Evolutionary conservation across 345 rosid genomes (phyloP), one percentile per base, ranked within the genome.

Genomic region (Erodium maritimum): DNA sequence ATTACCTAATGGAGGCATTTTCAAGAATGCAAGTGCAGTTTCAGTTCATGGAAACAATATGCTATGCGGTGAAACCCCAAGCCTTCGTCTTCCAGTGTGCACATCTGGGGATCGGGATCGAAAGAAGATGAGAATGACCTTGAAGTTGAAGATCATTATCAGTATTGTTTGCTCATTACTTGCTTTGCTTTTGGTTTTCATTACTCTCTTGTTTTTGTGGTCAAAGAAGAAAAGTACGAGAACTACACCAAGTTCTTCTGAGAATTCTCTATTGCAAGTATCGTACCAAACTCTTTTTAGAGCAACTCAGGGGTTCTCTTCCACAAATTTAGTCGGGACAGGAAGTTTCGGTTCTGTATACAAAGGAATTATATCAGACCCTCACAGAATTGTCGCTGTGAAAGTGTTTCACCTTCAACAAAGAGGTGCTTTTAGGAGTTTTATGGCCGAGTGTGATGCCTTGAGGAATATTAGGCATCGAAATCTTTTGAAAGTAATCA

Each of bases 391-490:
- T 9, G 54, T 69, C 20, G 72, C 67, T 2, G 50, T 69, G 0
- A 69, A 69, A 42, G 72, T 69, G n/a, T 12, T 71, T 13, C 33
- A 62, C 46, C 55, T 66, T 52, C 34, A n/a, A 37, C 63, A 33
- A 9, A 58, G 51, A 61, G 63, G 67, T 57, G 73, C 69, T 70
- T 52, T 20, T 55, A 71, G 42, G 22, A 66, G 75, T 46, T 71
- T 66, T 23, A 10, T 76, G 18, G 78, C 79, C 17, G 84, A 80
- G 65, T 78, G 82, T 54, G 59, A 80, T 64, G 65, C 77, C 0
- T 50, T 83, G 18, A 21, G 56, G 50, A 73, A 46, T 7, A 48
- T 72, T 23, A 61, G 74, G 34, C 83, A 74, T 55, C 57, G 80
- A 5, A 78, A 83, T 57, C 83, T 83, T 12, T 50, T 78, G 34